A percentile compares a stretch with the other conserved stretches of the same genome.
Evolutionary conservation across 2,329 filamentous ascomycete species (phyloP).

Genomic region (Pseudopithomyces maydicus): DNA sequence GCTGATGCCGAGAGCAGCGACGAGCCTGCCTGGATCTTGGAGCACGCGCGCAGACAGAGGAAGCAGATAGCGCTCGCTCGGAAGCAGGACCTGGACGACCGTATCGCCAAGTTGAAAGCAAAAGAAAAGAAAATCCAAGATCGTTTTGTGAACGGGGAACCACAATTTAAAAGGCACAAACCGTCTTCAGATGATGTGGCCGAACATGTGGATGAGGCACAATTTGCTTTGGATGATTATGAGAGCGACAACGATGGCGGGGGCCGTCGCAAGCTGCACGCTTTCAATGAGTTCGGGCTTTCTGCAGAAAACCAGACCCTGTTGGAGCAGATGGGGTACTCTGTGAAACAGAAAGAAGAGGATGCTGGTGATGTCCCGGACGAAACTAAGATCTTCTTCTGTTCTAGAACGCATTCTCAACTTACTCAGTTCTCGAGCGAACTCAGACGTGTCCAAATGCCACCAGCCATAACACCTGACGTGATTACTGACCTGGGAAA

Average conservation of each 20-base stretch:
- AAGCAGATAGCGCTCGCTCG: conserved; percentile 68
- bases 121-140: conserved; percentile 66
- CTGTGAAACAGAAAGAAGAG: conserved; percentile 35
- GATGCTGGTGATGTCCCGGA: conserved; percentile 62
- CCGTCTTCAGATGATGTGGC: conserved; percentile 11
- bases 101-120: conserved; percentile 65
- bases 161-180: conserved; percentile 52
- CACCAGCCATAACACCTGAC: conserved; percentile 63
- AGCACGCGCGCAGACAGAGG: conserved; percentile 73
- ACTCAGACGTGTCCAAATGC: conserved; percentile 76
- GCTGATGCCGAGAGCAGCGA: conserved; percentile 59
- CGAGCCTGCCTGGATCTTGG: conserved; percentile 84
- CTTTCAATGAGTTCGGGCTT: conserved; percentile 53
- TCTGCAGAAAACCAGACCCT: conserved; percentile 77
- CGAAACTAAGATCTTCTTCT: conserved; percentile 86
- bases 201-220: conserved; percentile 58
- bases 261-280: conserved; percentile 18
- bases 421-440: conserved; percentile 86
- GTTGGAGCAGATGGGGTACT: conserved; percentile 63
- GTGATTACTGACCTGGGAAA: conserved; percentile 13
- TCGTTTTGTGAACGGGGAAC: conserved; percentile 55
- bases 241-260: conserved; percentile 64
- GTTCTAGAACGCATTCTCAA: conserved; percentile 91
- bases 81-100: conserved; percentile 75
- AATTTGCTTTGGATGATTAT: conserved; percentile 79